These are phyloP conservation scores for Talaromyces nanjingensis DNA, from an alignment of 495 filamentous ascomycete species.

Conservation along the genomic window DNA sequence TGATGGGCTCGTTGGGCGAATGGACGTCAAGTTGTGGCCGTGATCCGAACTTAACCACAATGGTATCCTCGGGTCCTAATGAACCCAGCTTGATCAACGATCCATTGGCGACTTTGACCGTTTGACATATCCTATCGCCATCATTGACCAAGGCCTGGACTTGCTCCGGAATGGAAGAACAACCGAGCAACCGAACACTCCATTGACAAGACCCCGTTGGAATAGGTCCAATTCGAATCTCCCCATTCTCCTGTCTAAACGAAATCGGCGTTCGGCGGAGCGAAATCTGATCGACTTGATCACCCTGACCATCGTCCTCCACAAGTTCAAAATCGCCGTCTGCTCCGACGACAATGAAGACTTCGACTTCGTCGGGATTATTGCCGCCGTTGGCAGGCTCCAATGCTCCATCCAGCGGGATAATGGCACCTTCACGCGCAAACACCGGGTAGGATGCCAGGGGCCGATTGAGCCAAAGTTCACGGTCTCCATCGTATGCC, in stretches of 20 bases:
- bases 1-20: constrained; percentile 18
- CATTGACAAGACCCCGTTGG: constrained; percentile 9
- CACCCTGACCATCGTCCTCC: constrained; percentile 23
- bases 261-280: constrained; percentile 13
- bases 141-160: constrained; percentile 17
- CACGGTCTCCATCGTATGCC: constrained; percentile 45
- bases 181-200: constrained; percentile 13
- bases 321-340: constrained; percentile 40
- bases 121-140: not conserved
- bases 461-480: constrained; percentile 35
- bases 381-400: constrained; percentile 32
- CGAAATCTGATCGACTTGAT: not conserved
- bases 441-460: constrained; percentile 42
- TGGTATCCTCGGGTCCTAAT: constrained; percentile 17
- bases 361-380: constrained; percentile 31
- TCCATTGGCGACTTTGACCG: constrained; percentile 1
- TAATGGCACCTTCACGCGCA: constrained; percentile 46
- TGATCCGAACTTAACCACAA: constrained; percentile 23
- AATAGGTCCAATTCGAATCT: constrained; percentile 14
- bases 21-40: constrained; percentile 28
- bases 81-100: constrained; percentile 9
- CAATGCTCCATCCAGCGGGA: constrained; percentile 37
- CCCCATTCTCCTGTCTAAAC: constrained; percentile 12
- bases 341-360: constrained; percentile 45
- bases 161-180: constrained; percentile 18